These are phyloP conservation scores for Fusarium devonianum DNA, from an alignment of 2,329 filamentous ascomycete species.

Conservation along the genomic window DNA sequence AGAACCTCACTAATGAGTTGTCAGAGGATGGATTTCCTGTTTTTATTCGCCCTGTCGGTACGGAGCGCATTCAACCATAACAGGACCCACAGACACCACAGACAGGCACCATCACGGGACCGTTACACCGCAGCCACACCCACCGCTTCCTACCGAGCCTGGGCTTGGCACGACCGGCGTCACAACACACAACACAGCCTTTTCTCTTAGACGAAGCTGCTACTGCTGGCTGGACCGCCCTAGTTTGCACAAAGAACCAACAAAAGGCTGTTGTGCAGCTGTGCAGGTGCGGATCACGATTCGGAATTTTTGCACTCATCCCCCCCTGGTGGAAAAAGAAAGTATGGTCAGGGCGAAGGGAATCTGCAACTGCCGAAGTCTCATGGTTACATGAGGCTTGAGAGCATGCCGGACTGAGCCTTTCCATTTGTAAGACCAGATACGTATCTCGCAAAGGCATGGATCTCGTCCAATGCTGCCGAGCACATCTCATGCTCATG, in stretches of 20 bases:
- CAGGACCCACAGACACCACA: constrained; percentile 33
- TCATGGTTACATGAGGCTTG: too few species aligned
- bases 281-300: neutral
- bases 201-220: too few species aligned
- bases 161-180: neutral
- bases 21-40: neutral
- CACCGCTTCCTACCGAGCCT: neutral
- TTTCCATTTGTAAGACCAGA: too few species aligned
- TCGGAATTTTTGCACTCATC: constrained; percentile 9
- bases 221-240: constrained; percentile 4
- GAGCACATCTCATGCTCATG: too few species aligned
- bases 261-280: constrained; percentile 4
- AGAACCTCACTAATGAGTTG: neutral
- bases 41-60: constrained; percentile 3
- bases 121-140: constrained; percentile 5
- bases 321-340: neutral
- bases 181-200: too few species aligned
- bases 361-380: constrained; percentile 3
- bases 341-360: neutral
- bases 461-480: too few species aligned
- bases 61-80: neutral
- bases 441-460: too few species aligned
- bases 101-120: constrained; percentile 36
- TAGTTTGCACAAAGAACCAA: constrained; percentile 7
- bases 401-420: too few species aligned